These are phyloP conservation scores for Lasiosphaeriaceae sp. DNA, from an alignment of 495 filamentous ascomycete genomes.

Conservation along the genomic window DNA sequence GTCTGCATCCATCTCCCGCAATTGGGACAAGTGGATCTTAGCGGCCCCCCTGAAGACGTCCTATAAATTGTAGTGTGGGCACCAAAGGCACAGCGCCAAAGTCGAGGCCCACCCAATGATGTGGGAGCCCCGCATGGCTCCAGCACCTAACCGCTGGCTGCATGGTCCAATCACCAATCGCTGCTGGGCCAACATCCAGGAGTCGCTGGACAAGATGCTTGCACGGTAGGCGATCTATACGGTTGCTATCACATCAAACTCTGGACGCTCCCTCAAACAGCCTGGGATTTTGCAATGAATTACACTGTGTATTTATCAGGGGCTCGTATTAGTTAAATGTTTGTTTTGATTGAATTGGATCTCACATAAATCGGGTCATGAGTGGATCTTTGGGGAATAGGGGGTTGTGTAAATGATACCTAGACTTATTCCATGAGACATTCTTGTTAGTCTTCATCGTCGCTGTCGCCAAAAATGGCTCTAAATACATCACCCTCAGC, in stretches of 20 bases:
- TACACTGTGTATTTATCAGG: too few species aligned
- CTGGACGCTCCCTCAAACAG: too few species aligned
- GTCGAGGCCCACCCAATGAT: background rate
- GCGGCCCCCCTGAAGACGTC: background rate
- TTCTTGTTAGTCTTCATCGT: conserved; percentile 60
- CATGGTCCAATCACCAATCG: background rate
- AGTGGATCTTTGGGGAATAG: too few species aligned
- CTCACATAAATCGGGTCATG: too few species aligned
- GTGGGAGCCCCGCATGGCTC: background rate
- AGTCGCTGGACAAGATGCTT: background rate
- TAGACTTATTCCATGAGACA: too few species aligned
- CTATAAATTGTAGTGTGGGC: background rate
- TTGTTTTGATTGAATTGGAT: too few species aligned
- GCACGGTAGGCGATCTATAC: too few species aligned
- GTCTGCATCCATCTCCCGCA: background rate
- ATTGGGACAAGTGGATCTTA: background rate
- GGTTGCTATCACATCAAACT: too few species aligned
- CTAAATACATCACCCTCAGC: conserved; percentile 89
- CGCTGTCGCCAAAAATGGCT: conserved; percentile 88
- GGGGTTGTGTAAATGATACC: too few species aligned
- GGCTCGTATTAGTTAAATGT: too few species aligned
- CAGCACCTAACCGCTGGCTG: background rate
- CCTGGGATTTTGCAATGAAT: too few species aligned
- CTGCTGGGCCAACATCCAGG: too few species aligned
- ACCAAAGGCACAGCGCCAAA: background rate